phyloP scores from a whole-genome alignment of 345 rosid species.

The Sonneratia alba region DNA sequence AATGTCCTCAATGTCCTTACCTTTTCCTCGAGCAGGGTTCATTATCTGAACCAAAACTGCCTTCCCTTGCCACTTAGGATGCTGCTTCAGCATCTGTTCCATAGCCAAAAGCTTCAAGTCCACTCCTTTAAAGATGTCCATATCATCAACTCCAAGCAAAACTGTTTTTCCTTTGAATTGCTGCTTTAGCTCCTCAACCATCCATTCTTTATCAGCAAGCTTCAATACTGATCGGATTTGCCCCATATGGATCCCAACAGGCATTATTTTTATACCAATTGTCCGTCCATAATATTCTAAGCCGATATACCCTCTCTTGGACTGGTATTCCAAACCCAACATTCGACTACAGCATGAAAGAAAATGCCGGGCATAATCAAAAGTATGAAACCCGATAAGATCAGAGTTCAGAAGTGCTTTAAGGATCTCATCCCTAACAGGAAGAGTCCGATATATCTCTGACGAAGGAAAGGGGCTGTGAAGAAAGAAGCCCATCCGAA shows the following conservation, averaged over 20 bases:
- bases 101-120: conserved; percentile 65
- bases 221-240: conserved; percentile 59
- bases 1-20: conserved; percentile 60
- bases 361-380: conserved; percentile 93
- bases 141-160: conserved; percentile 69
- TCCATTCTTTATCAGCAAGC: conserved; percentile 65
- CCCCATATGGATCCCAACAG: conserved; percentile 73
- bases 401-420: conserved; percentile 63
- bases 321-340: conserved; percentile 65
- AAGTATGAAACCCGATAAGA: conserved; percentile 75
- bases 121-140: conserved; percentile 76
- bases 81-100: conserved; percentile 70
- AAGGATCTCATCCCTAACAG: conserved; percentile 69
- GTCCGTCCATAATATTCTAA: conserved; percentile 72
- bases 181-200: conserved; percentile 54
- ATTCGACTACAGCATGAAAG: conserved; percentile 70
- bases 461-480: conserved; percentile 76
- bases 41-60: conserved; percentile 64
- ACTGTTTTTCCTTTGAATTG: conserved; percentile 65
- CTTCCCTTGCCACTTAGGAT: conserved; percentile 58
- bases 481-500: conserved; percentile 73
- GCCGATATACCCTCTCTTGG: conserved; percentile 68
- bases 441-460: conserved; percentile 66
- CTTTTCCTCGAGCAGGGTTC: conserved; percentile 65
- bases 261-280: conserved; percentile 72